Evolutionary conservation across 805 yeast genomes (phyloP), one percentile per base, ranked within the genome.

Genomic region (Saturnispora sanitii): DNA sequence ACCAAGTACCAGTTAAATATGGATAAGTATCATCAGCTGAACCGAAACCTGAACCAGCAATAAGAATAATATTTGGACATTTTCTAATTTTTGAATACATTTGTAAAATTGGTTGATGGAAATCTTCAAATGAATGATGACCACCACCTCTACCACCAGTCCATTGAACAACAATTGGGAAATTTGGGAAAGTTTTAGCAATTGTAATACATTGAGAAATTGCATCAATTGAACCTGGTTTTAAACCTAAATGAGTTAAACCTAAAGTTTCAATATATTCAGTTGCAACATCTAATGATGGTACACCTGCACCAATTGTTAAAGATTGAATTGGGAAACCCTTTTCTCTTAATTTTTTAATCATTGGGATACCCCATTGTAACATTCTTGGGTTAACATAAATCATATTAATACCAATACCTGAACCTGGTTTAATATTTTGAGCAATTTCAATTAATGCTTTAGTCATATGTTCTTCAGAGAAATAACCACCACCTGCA

Each of bases 61-160:
- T 77, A 54, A 92, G 72, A 42, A 88, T 71, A 53, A 92, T 86
- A 71, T 92, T 92, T 37, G 84, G 58, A 56, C 87, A 81, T 67
- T 86, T 82, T 75, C 99, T 83, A 56, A 92, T 82, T 70, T 82
- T 82, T 51, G 95, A 70, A 67, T 92, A 92, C 90, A 92, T 92
- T 65, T 86, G 95, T 58, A 92, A 68, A 51, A 92, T 75, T 52
- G 98, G 97, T 59, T 88, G 90, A 65, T 92, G 98, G 92, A 90
- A 87, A 68, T 92, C 99, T 73, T 92, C 99, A 58, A 79, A 92
- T 38, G 97, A 90, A 66, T 92, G 99, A 64, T 92, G 99, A 59
- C 99, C 99, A 75, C 99, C 99, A 70, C 96, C 99, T 75, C 99
- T 88, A 65, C 99, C 99, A 75, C 97, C 98, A 45, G 99, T 92